Base-by-base conservation (phyloP, 805 yeast species). In the Saturnispora serradocipensis region DNA sequence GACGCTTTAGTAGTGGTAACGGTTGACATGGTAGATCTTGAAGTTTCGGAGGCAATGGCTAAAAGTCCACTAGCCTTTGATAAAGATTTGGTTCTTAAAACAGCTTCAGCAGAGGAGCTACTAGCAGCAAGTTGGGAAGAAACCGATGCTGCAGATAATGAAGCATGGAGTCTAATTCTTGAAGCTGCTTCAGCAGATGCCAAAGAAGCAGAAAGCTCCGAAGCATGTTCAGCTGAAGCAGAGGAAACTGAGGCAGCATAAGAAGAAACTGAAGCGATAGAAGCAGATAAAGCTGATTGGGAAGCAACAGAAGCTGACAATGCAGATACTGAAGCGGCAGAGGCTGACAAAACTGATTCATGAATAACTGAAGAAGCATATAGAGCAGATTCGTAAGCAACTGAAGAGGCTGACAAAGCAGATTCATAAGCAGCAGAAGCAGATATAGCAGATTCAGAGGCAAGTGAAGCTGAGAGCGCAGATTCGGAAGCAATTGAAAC, bases 1-100 rank as follows among this genome's bases (percentile, higher is more conserved):
- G 70, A 53, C 13, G 70, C 35, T 25, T 51, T 50, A 6, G 56
- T 13, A 25, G 53, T 45, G 30, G 52, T 38, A 30, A 51, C 49
- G 4, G 22, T 32, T 25, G 52, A 28, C 34, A 52, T 42, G 10
- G 48, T 36, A 24, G 56, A 45, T 39, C 49, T 48, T 28, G 56
- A 55, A 46, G 52, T 62, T 54, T 66, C 69, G 16, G 73, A 68
- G 45, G 78, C 74, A 49, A 72, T 65, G 25, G 77, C 75, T 28
- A 69, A 55, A 46, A 71, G 59, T 50, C 73, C 75, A 52, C 63
- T 61, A 46, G 73, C 71, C 55, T 63, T 64, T n/a, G 64, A 58
- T 49, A 70, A 55, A 9, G 67, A 49, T 18, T 32, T 16, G n/a
- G 54, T 47, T 20, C 52, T 48, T 13, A 46, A 46, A 13, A 51